A percentile compares a stretch with the other conserved stretches of the same genome.
These are phyloP conservation scores for Saccharomycopsis hybrid DNA, from an alignment of 1,139 yeast species.

Conservation along the genomic window DNA sequence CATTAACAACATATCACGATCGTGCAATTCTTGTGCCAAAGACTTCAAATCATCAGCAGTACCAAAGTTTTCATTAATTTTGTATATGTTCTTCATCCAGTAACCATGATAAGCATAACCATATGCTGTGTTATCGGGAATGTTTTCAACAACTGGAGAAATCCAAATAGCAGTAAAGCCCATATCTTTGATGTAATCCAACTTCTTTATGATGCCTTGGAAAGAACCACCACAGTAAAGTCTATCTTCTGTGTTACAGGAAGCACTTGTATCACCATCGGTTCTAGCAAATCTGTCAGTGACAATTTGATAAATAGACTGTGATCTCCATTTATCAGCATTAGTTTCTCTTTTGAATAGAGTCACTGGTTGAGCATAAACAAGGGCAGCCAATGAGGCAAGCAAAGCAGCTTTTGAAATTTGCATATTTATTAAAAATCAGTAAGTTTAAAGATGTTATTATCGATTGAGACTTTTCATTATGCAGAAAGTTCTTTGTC, in stretches of 20 bases:
- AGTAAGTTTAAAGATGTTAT: too few species aligned
- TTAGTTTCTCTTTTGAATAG: too few species aligned
- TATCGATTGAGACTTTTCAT: too few species aligned
- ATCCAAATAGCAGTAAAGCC: conserved; percentile 1
- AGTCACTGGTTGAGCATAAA: too few species aligned
- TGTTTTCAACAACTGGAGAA: neutral
- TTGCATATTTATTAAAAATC: too few species aligned
- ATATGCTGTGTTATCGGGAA: neutral
- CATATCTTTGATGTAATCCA: neutral
- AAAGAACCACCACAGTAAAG: neutral
- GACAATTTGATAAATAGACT: conserved; percentile 1
- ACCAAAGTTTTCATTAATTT: neutral
- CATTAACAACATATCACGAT: neutral
- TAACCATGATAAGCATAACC: conserved; percentile 1
- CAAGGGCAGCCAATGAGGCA: too few species aligned
- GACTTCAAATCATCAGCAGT: neutral
- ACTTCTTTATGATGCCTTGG: neutral
- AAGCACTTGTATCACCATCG: neutral
- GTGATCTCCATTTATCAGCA: neutral
- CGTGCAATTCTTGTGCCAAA: neutral
- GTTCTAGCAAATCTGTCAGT: neutral
- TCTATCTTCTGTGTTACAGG: neutral
- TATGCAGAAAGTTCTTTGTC: too few species aligned
- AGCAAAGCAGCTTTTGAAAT: too few species aligned
- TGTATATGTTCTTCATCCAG: conserved; percentile 1